phyloP scores from a whole-genome alignment of 805 yeast genomes.

The Cyberlindnera lachancei region DNA sequence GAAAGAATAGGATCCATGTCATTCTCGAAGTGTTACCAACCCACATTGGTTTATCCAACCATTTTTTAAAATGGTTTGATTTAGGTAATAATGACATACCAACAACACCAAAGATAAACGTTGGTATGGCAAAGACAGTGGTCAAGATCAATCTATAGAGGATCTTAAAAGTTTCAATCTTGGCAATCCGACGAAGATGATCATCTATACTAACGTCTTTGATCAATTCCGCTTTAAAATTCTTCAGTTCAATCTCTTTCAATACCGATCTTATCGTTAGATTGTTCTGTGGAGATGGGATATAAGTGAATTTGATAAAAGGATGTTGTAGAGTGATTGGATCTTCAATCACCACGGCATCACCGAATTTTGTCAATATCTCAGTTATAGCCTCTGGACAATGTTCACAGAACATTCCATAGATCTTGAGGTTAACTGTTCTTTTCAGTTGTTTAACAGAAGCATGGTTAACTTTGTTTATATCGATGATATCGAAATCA shows the following conservation, averaged over 20 bases:
- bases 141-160: conserved; percentile 41
- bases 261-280: conserved; percentile 52
- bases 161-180: conserved; percentile 39
- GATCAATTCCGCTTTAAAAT: conserved; percentile 46
- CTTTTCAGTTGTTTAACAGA: conserved; percentile 44
- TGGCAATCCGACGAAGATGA: conserved; percentile 43
- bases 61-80: conserved; percentile 34
- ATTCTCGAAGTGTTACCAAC: conserved; percentile 51
- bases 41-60: conserved; percentile 60
- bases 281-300: conserved; percentile 46
- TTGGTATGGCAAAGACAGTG: conserved; percentile 51
- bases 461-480: conserved; percentile 37
- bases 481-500: conserved; percentile 43
- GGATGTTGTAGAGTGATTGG: conserved; percentile 50
- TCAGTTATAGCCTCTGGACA: conserved; percentile 54
- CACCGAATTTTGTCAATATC: conserved; percentile 45
- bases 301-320: conserved; percentile 54
- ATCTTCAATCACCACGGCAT: conserved; percentile 47
- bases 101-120: conserved; percentile 62
- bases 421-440: conserved; percentile 46
- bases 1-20: conserved; percentile 56
- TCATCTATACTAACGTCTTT: conserved; percentile 57
- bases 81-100: conserved; percentile 53
- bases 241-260: conserved; percentile 37
- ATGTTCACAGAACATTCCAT: conserved; percentile 64